phyloP scores from a whole-genome alignment of 805 yeast genomes.

The Barnettozyma siamensis region DNA sequence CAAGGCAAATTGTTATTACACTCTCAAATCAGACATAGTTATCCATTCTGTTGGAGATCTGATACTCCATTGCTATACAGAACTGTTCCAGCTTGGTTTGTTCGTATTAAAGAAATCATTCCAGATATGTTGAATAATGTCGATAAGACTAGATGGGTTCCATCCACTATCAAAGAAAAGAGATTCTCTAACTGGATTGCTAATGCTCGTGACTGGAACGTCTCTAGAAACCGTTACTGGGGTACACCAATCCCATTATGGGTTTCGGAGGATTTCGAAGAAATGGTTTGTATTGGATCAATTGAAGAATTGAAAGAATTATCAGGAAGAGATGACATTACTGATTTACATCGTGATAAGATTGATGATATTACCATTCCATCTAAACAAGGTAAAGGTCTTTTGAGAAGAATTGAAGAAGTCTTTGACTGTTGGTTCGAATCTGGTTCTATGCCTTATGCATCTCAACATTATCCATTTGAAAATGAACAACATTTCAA shows the following conservation, averaged over 20 bases:
- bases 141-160: conserved; percentile 91
- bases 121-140: conserved; percentile 88
- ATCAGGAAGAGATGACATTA: conserved; percentile 74
- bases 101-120: conserved; percentile 78
- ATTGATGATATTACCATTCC: conserved; percentile 93
- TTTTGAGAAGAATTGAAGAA: conserved; percentile 85
- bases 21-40: conserved; percentile 87
- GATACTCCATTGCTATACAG: conserved; percentile 96
- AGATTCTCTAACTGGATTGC: conserved; percentile 97
- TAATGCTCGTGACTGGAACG: conserved; percentile 98
- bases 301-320: conserved; percentile 79
- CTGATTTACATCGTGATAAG: conserved; percentile 89
- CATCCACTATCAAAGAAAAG: conserved; percentile 82
- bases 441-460: conserved; percentile 98
- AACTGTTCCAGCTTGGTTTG: conserved; percentile 98
- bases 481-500: conserved; percentile 70
- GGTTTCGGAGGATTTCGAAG: conserved; percentile 92
- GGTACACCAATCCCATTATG: conserved; percentile 99
- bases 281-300: conserved; percentile 90
- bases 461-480: conserved; percentile 95
- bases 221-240: conserved; percentile 98
- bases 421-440: conserved; percentile 99
- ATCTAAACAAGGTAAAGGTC: conserved; percentile 83
- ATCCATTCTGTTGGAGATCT: conserved; percentile 99
- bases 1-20: conserved; percentile 69